Conservation (phyloP, 768 basidiomycete genomes). For the Mycena sanguinolenta region DNA sequence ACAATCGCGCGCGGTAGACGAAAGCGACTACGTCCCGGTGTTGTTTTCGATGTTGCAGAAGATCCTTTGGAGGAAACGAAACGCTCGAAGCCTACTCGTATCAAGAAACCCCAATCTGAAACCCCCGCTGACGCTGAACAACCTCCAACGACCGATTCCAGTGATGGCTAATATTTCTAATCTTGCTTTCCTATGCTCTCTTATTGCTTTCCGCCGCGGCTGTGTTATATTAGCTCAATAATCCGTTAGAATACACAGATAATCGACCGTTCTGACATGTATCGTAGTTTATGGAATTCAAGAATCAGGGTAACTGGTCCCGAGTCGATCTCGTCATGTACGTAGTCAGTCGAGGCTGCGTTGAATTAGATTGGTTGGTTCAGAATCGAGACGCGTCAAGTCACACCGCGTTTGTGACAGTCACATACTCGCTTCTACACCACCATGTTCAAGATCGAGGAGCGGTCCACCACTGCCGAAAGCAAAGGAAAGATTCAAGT, state of each 20-base stretch:
- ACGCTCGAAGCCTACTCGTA: conserved; percentile 17
- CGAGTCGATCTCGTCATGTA: no score
- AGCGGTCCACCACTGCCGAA: conserved; percentile 41
- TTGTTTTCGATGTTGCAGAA: conserved; percentile 74
- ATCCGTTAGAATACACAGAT: neutral
- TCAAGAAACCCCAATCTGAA: conserved; percentile 18
- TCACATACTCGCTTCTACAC: neutral
- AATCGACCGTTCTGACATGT: no score
- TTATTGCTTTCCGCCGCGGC: conserved; percentile 24
- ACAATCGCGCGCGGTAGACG: conserved; percentile 54
- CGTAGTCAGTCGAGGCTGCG: no score
- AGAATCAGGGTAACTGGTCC: no score
- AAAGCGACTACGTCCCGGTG: conserved; percentile 69
- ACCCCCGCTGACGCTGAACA: conserved; percentile 11
- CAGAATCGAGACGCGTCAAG: conserved; percentile 1
- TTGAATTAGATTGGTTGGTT: no score
- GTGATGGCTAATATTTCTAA: conserved; percentile 16
- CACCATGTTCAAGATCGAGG: conserved; percentile 54
- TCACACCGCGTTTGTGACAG: conserved; percentile 36
- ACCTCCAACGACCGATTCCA: conserved; percentile 24
- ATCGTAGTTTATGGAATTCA: no score
- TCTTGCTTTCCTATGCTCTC: conserved; percentile 20
- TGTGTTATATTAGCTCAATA: conserved; percentile 20
- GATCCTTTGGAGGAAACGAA: conserved; percentile 58
- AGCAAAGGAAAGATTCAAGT: conserved; percentile 40